Conservation (phyloP, 495 filamentous ascomycete genomes). For the Penicillium turbatum region DNA sequence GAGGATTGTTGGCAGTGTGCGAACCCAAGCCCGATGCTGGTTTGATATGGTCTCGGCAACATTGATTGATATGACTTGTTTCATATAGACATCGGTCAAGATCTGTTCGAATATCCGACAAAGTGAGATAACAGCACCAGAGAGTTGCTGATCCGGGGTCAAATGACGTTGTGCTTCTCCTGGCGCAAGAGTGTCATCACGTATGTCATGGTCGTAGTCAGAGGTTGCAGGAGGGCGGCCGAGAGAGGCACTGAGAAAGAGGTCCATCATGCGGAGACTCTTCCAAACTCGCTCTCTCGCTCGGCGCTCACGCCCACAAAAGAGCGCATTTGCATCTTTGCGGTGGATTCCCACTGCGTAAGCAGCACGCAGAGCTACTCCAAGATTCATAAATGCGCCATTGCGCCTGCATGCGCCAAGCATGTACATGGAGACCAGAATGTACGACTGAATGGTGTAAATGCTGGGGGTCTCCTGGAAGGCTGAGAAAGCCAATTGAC, state of each 20-base stretch:
- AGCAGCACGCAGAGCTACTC: slow-evolving; percentile 54
- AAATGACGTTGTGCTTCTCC: slow-evolving; percentile 21
- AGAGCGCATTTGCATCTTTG: slow-evolving; percentile 57
- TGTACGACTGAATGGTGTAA: slow-evolving; percentile 54
- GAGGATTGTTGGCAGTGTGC: slow-evolving; percentile 31
- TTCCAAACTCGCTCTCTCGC: slow-evolving; percentile 59
- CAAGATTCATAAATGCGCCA: slow-evolving; percentile 52
- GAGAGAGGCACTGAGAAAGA: slow-evolving; percentile 57
- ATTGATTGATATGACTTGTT: slow-evolving; percentile 62
- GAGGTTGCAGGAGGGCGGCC: slow-evolving; percentile 57
- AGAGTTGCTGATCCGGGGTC: slow-evolving; percentile 32
- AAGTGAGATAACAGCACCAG: slow-evolving; percentile 34
- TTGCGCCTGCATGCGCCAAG: slow-evolving; percentile 58
- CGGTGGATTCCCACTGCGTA: slow-evolving; percentile 59
- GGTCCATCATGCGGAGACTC: slow-evolving; percentile 55
- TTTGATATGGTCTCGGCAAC: slow-evolving; percentile 64
- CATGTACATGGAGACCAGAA: slow-evolving; percentile 58
- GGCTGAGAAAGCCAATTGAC: slow-evolving; percentile 49
- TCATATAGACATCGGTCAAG: slow-evolving; percentile 64
- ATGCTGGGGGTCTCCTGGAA: slow-evolving; percentile 54
- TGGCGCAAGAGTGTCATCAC: slow-evolving; percentile 22
- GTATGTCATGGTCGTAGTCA: slow-evolving; percentile 54
- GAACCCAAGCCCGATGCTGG: slow-evolving; percentile 44
- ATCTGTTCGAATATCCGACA: slow-evolving; percentile 64
- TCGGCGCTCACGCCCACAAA: slow-evolving; percentile 45